A percentile compares a stretch with the other conserved stretches of the same genome.
Conservation (phyloP, 2,329 filamentous ascomycete species). For the Colletotrichum noveboracense region DNA sequence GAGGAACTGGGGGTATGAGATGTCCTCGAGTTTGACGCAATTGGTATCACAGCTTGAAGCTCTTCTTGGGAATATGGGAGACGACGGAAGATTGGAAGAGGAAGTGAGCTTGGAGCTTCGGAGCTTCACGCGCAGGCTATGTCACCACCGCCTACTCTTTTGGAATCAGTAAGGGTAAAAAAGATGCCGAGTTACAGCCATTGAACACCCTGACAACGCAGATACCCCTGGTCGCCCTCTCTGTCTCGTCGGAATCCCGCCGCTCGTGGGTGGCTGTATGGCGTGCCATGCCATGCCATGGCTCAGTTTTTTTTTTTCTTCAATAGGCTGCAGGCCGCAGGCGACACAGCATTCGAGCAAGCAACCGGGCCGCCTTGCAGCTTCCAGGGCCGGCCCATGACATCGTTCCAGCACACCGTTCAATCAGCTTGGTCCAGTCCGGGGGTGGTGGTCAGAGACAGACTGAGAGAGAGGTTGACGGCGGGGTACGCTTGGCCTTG, state of each 20-base stretch:
- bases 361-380: not conserved
- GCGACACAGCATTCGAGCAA: not conserved
- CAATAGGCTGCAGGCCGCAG: not conserved
- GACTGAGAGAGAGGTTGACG: not conserved
- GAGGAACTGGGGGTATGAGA: not conserved
- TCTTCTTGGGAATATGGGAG: not conserved
- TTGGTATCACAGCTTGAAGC: not conserved
- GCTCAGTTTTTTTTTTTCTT: not conserved
- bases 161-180: not conserved
- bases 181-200: conserved; percentile 5
- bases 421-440: not conserved
- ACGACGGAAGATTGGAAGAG: not conserved
- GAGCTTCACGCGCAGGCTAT: conserved; percentile 7
- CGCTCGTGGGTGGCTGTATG: not conserved
- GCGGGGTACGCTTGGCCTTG: conserved; percentile 5
- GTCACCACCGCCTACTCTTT: conserved; percentile 12
- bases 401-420: conserved; percentile 11
- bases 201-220: not conserved
- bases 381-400: not conserved
- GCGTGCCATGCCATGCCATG: not conserved
- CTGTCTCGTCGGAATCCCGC: not conserved
- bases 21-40: not conserved
- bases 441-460: conserved; percentile 8
- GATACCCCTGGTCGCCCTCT: not conserved
- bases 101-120: conserved; percentile 1